A percentile compares a stretch with the other conserved stretches of the same genome.
phyloP scores from a whole-genome alignment of 306 rosid species.

The Quercus alba region DNA sequence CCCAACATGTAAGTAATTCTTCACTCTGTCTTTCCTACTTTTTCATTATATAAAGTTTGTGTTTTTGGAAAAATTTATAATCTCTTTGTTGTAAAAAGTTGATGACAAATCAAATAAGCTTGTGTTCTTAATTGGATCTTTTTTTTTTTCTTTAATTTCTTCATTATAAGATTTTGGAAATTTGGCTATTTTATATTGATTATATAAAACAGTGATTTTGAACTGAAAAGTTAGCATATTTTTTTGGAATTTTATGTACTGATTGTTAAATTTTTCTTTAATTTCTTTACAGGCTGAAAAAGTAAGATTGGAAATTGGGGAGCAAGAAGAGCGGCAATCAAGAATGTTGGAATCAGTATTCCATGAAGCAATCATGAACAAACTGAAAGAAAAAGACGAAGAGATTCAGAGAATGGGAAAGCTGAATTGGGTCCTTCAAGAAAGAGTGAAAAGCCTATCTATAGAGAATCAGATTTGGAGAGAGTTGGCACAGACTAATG shows the following conservation, averaged over 20 bases:
- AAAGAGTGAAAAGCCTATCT: slow-evolving; percentile 49
- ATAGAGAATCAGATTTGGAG: slow-evolving; percentile 80
- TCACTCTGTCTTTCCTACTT: not conserved
- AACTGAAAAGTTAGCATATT: no score
- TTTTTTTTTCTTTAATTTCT: no score
- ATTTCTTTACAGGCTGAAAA: slow-evolving; percentile 55
- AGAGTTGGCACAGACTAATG: slow-evolving; percentile 74
- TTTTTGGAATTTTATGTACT: not conserved
- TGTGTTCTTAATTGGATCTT: no score
- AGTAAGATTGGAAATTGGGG: slow-evolving; percentile 57
- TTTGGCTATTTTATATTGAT: no score
- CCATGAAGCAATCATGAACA: slow-evolving; percentile 52
- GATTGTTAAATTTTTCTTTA: not conserved
- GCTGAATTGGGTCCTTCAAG: slow-evolving; percentile 67
- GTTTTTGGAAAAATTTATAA: not conserved
- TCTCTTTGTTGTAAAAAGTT: not conserved
- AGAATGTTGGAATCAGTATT: slow-evolving; percentile 45
- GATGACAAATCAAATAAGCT: no score
- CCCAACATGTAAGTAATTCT: slow-evolving; percentile 43
- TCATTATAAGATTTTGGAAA: no score
- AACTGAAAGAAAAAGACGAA: slow-evolving; percentile 72
- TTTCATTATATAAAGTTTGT: not conserved
- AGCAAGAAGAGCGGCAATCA: slow-evolving; percentile 51
- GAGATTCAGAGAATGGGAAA: slow-evolving; percentile 68
- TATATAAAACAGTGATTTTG: no score